Evolutionary conservation across 192 early-diverging fungal genomes (phyloP), one percentile per base, ranked within the genome.

Genomic region (Lunasporangiospora selenospora): DNA sequence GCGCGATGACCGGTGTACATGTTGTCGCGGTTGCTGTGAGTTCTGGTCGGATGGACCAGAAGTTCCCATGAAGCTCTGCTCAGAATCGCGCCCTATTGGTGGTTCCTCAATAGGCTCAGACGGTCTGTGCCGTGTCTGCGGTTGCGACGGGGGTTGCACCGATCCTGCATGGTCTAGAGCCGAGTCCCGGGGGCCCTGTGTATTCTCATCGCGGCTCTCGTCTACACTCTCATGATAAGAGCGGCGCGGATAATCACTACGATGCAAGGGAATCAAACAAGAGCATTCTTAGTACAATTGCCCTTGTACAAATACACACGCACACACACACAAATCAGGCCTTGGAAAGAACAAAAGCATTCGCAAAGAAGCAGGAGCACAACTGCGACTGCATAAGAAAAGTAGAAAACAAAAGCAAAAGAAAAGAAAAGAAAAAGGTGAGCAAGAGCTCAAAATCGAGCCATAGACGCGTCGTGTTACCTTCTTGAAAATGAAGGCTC

Each of bases 61-160:
- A 24, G 41, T 65, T 65, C 62, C 37, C 61, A 63, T 24, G 51
- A 45, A 19, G 41, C 32, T 45, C 49, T 45, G 30, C 44, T 49
- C 53, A 43, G 53, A 45, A 39, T 53, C 55, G 44, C 62, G 62
- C 55, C 40, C 62, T 33, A 65, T 48, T 46, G 62, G 52, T 16
- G 34, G 21, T 6, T 45, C 34, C 33, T 5, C 36, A 8, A 31
- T 33, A 48, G 42, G 45, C 27, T 61, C 52, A 43, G 16, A 32
- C 13, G 58, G 50, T 55, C 49, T 60, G 43, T 48, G 58, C 21
- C 29, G 57, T 23, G 30, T 23, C 29, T 57, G 59, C 41, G 1
- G 58, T 40, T 27, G 50, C 38, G 10, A 44, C 59, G 4, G 59
- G 53, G 8, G 59, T 44, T 5, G 59, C 51, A 6, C 59, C 30